Percentiles rank a stretch among this genome's conserved stretches.
Conservation (phyloP, 345 rosid species). For the Alliaria petiolata region DNA sequence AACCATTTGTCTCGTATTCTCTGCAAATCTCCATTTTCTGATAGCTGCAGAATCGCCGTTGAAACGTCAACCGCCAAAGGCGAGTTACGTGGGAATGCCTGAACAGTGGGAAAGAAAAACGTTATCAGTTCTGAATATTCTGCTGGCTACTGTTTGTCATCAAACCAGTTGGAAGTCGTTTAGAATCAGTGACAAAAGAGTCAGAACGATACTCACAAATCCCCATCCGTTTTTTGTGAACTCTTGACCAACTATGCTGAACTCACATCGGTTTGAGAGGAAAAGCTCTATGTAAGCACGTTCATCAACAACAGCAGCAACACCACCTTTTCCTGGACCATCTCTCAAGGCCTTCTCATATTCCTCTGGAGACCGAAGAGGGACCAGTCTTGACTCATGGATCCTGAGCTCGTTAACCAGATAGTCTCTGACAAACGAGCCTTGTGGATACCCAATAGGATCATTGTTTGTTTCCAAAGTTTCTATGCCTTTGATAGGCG, state of each 20-base stretch:
- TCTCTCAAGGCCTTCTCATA: constrained; percentile 58
- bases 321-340: constrained; percentile 77
- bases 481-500: constrained; percentile 76
- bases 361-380: constrained; percentile 61
- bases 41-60: constrained; percentile 64
- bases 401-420: constrained; percentile 53
- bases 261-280: constrained; percentile 78
- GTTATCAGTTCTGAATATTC: background rate
- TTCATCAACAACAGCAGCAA: constrained; percentile 75
- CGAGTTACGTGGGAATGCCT: constrained; percentile 84
- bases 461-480: constrained; percentile 45
- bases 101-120: constrained; percentile 10
- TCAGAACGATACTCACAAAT: constrained; percentile 55
- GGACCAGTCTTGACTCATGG: constrained; percentile 59
- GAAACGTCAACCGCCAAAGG: constrained; percentile 78
- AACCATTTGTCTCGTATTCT: constrained; percentile 93
- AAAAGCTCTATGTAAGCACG: constrained; percentile 80
- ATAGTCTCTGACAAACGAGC: constrained; percentile 69
- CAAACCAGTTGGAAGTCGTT: too few species aligned
- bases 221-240: constrained; percentile 95
- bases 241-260: constrained; percentile 73
- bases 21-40: constrained; percentile 80
- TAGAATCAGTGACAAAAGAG: background rate
- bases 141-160: background rate
- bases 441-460: constrained; percentile 78